Evolutionary conservation across 306 rosid species (phyloP), one percentile per base, ranked within the genome.

Genomic region (Echinosophora koreensis): DNA sequence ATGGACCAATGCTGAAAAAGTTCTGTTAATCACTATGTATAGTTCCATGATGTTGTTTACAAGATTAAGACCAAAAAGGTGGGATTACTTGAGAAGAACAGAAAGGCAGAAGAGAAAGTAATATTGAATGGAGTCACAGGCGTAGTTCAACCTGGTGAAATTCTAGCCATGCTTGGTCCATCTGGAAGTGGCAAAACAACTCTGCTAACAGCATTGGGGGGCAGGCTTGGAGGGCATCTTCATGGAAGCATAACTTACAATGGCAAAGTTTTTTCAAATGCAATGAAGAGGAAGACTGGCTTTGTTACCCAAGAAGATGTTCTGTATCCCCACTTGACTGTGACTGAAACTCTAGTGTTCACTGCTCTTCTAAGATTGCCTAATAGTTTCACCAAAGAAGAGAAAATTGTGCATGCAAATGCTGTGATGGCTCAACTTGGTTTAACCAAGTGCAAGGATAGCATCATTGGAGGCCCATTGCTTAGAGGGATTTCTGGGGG

Each of bases 101-200:
- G 2, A 3, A 65, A 66, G 3, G 44, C 71, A 0, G 66, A 74
- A 27, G 89, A 87, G 74, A 86, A 75, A 59, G 5, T 66, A 8
- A 86, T 89, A 7, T 16, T 89, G 12, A 89, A 83, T 46, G 80
- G 87, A 13, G 12, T 89, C 1, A 73, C 74, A 1, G 93, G 93
- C 3, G 62, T 80, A 11, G 90, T 84, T 3, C 49, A 71, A 41
- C 86, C 88, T 0, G 90, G 93, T 0, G 90, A 89, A 67, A 72
- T 89, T 54, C 69, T 89, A 10, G 93, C 90, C 28, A 86, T 87
- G 89, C 50, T 89, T 4, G 93, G 93, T 16, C 93, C 93, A 9
- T 89, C 93, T 0, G 93, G 93, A 8, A 84, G 89, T 5, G 93
- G 93, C 47, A 89, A 89, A 76, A 89, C 93, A 2, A 89, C 93